phyloP scores from a whole-genome alignment of 2,329 filamentous ascomycete genomes.

The Aspergillus ustus region DNA sequence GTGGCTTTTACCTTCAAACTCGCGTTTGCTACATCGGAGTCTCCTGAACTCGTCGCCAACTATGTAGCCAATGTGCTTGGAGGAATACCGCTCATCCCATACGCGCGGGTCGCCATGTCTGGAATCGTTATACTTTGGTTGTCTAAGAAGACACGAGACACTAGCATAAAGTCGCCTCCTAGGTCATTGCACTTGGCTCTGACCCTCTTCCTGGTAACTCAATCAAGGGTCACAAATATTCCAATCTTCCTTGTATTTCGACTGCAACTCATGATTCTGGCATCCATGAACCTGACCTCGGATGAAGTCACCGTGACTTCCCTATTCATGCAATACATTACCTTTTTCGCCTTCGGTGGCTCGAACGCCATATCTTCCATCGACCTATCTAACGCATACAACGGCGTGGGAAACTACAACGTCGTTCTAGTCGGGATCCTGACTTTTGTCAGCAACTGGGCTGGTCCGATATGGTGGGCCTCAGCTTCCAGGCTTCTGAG shows the following conservation, averaged over 20 bases:
- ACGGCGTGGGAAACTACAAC: conserved; percentile 83
- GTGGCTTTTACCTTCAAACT: conserved; percentile 83
- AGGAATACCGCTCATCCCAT: conserved; percentile 51
- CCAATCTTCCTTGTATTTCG: conserved; percentile 81
- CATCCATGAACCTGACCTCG: conserved; percentile 45
- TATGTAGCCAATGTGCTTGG: conserved; percentile 44
- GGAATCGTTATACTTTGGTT: conserved; percentile 45
- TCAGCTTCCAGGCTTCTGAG: conserved; percentile 57
- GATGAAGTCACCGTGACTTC: conserved; percentile 70
- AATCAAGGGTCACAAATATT: conserved; percentile 83
- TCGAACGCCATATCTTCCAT: conserved; percentile 96
- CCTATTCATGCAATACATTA: conserved; percentile 76
- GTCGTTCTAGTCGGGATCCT: conserved; percentile 78
- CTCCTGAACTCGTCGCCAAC: conserved; percentile 72
- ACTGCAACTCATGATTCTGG: conserved; percentile 60
- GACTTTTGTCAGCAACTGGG: conserved; percentile 90
- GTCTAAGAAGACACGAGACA: conserved; percentile 20
- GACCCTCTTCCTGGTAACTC: conserved; percentile 80
- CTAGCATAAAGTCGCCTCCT: conserved; percentile 21
- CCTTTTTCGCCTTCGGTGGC: conserved; percentile 89
- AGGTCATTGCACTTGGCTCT: conserved; percentile 65
- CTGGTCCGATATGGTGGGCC: conserved; percentile 85
- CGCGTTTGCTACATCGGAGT: conserved; percentile 83
- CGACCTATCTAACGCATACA: conserved; percentile 92
- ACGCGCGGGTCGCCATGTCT: conserved; percentile 57